Evolutionary conservation across 2,329 filamentous ascomycete genomes (phyloP).

Genomic region (Aspergillus phoenicis): DNA sequence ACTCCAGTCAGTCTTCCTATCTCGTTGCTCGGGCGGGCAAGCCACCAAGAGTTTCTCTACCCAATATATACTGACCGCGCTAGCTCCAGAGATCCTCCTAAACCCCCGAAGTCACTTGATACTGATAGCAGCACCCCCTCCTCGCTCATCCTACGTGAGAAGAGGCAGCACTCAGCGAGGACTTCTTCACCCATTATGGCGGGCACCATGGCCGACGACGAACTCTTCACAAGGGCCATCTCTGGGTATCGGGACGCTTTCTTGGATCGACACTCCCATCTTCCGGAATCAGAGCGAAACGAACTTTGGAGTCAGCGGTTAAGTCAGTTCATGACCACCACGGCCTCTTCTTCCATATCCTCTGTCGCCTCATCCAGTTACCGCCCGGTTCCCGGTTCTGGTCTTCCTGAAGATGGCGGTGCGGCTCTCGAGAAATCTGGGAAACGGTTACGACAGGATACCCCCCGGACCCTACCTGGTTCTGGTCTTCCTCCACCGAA

Average conservation of each 20-base stretch:
- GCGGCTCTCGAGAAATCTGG: conserved; percentile 38
- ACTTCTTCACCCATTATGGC: conserved; percentile 33
- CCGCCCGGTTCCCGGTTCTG: conserved; percentile 24
- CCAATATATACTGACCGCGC: conserved; percentile 8
- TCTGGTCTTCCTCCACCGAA: conserved; percentile 44
- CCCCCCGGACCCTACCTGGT: conserved; percentile 42
- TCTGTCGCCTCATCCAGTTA: conserved; percentile 19
- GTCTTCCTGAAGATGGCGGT: conserved; percentile 23
- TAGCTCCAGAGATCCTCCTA: conserved; percentile 10
- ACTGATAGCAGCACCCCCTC: conserved; percentile 36
- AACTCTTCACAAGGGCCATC: conserved; percentile 44
- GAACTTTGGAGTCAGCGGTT: conserved; percentile 45
- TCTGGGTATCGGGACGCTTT: conserved; percentile 46
- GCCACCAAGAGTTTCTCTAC: background rate
- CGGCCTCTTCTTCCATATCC: conserved; percentile 21
- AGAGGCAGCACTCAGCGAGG: conserved; percentile 21
- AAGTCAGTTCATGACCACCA: conserved; percentile 41
- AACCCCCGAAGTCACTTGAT: conserved; percentile 19
- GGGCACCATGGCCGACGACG: conserved; percentile 41
- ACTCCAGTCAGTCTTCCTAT: conserved; percentile 7
- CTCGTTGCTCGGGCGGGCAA: background rate
- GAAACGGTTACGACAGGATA: conserved; percentile 47
- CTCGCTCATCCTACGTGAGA: conserved; percentile 12
- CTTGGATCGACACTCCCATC: conserved; percentile 45
- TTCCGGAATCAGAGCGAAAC: conserved; percentile 45